Evolutionary conservation across 768 basidiomycete genomes (phyloP).

Genomic region (Suillus subalutaceus): DNA sequence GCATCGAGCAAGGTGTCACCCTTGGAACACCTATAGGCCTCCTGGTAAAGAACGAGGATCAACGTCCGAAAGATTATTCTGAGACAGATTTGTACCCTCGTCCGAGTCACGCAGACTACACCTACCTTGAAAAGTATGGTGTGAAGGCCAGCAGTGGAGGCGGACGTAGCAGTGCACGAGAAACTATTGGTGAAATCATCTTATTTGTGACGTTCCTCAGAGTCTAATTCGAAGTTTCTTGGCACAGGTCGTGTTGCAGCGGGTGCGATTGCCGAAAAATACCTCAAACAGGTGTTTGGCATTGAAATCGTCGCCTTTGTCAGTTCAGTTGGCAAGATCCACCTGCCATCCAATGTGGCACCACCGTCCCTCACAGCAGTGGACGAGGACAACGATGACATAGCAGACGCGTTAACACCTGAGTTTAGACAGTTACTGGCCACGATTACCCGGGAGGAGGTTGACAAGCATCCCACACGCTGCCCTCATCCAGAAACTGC

Average conservation of each 20-base stretch:
- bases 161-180: conserved; percentile 91
- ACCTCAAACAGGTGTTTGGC: conserved; percentile 83
- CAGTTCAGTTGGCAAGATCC: conserved; percentile 92
- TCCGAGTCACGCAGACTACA: conserved; percentile 97
- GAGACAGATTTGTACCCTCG: conserved; percentile 98
- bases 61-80: conserved; percentile 96
- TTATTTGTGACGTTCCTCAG: background rate
- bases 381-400: conserved; percentile 58
- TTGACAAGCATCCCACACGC: conserved; percentile 84
- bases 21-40: conserved; percentile 97
- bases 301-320: conserved; percentile 98
- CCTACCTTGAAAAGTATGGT: conserved; percentile 97
- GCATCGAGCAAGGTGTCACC: conserved; percentile 90
- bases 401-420: conserved; percentile 74
- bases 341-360: conserved; percentile 60
- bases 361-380: conserved; percentile 41
- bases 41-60: conserved; percentile 97
- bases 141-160: conserved; percentile 97
- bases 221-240: conserved; percentile 11
- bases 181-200: conserved; percentile 79
- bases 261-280: conserved; percentile 97
- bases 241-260: conserved; percentile 88
- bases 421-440: conserved; percentile 83
- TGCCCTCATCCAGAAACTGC: conserved; percentile 92
- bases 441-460: conserved; percentile 81